Conservation (phyloP, 129 eudicot species). For the Helianthus annuus region DNA sequence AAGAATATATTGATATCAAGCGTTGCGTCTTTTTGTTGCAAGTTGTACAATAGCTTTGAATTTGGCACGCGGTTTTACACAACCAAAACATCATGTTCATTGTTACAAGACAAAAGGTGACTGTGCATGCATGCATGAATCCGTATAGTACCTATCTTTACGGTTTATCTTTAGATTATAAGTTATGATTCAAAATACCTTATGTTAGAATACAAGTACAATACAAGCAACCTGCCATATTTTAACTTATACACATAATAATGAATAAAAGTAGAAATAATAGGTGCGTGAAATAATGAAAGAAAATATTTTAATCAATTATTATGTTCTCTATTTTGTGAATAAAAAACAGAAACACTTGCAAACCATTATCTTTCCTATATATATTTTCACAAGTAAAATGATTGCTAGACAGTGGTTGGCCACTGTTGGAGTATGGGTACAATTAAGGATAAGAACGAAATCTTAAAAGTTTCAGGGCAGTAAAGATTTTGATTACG, state of each 20-base stretch:
- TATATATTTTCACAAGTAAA: not conserved
- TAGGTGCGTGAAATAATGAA: not conserved
- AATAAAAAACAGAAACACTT: not conserved
- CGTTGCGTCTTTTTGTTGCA: not conserved
- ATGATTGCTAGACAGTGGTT: not conserved
- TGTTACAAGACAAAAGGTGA: too few relatives aligned
- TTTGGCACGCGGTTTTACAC: slow-evolving; percentile 15
- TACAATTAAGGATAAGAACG: not conserved
- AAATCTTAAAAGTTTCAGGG: not conserved
- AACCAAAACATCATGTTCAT: not conserved
- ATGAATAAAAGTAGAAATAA: too few relatives aligned
- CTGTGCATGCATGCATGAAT: too few relatives aligned
- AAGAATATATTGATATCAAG: not conserved
- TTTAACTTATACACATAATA: not conserved
- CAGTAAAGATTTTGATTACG: too few relatives aligned
- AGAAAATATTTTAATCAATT: not conserved
- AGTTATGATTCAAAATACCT: not conserved
- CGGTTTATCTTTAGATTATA: too few relatives aligned
- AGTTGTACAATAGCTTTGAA: not conserved
- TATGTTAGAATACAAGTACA: slow-evolving; percentile 2
- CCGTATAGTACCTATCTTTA: too few relatives aligned
- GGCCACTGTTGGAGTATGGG: slow-evolving; percentile 7
- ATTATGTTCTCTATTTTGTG: not conserved
- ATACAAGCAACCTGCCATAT: not conserved
- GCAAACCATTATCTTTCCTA: not conserved